A percentile compares a stretch with the other conserved stretches of the same genome.
Evolutionary conservation across 2,329 filamentous ascomycete genomes (phyloP).

Genomic region (Alternaria gansuensis): DNA sequence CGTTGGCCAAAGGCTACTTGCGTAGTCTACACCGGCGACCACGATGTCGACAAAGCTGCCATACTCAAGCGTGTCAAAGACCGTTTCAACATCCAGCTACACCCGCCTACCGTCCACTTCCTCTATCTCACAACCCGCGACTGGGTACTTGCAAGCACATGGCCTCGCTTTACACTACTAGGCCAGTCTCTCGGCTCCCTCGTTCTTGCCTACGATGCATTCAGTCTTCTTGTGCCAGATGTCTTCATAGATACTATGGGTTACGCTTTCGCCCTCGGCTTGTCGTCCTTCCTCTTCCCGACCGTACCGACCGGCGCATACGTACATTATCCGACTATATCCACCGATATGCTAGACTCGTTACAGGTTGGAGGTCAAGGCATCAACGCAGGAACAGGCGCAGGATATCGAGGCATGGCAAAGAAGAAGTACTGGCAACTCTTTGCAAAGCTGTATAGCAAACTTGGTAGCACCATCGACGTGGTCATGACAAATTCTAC

Average conservation of each 20-base stretch:
- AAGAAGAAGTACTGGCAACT: conserved; percentile 88
- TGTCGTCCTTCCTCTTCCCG: conserved; percentile 83
- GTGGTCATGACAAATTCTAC: conserved; percentile 97
- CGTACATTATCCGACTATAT: conserved; percentile 98
- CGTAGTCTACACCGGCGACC: conserved; percentile 94
- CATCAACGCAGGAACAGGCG: conserved; percentile 83
- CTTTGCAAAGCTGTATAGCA: conserved; percentile 84
- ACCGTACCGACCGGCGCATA: conserved; percentile 87
- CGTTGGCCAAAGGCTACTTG: conserved; percentile 89
- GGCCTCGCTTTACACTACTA: conserved; percentile 89
- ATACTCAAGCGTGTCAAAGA: conserved; percentile 80
- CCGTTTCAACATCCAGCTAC: conserved; percentile 91
- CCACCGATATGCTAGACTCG: conserved; percentile 93
- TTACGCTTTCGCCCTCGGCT: conserved; percentile 87
- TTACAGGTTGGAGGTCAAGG: conserved; percentile 69
- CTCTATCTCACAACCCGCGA: conserved; percentile 89
- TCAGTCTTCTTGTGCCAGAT: conserved; percentile 89
- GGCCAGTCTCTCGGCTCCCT: conserved; percentile 94
- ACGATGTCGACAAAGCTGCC: conserved; percentile 80
- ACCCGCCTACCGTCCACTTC: conserved; percentile 83
- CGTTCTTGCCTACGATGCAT: conserved; percentile 88
- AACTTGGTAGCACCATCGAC: conserved; percentile 83
- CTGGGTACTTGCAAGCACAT: conserved; percentile 85
- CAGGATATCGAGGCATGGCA: conserved; percentile 71
- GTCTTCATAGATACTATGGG: conserved; percentile 98